A percentile compares a stretch with the other conserved stretches of the same genome.
phyloP scores from a whole-genome alignment of 2,329 filamentous ascomycete species.

The Alternaria postmessia region DNA sequence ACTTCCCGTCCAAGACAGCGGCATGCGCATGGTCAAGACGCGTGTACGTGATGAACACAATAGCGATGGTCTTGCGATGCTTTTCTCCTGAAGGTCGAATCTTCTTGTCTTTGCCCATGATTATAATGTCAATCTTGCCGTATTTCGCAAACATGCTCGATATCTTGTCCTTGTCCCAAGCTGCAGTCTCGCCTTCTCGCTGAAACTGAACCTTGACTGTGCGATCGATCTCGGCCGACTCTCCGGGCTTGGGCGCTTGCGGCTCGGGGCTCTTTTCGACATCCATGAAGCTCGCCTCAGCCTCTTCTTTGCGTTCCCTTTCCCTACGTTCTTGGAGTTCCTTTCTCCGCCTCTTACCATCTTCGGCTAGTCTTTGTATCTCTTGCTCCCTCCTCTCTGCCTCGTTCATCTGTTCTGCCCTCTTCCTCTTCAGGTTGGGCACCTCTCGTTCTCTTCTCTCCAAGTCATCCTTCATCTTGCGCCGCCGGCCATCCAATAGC shows the following conservation, averaged over 20 bases:
- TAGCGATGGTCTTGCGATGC: slow-evolving; percentile 61
- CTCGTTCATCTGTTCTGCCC: slow-evolving; percentile 54
- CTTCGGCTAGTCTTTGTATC: slow-evolving; percentile 56
- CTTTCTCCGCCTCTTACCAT: slow-evolving; percentile 62
- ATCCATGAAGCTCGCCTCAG: slow-evolving; percentile 47
- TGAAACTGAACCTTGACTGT: slow-evolving; percentile 66
- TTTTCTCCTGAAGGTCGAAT: slow-evolving; percentile 57
- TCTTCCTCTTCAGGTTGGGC: slow-evolving; percentile 52
- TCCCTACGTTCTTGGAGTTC: slow-evolving; percentile 63
- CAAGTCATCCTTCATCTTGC: slow-evolving; percentile 85
- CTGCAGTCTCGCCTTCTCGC: slow-evolving; percentile 54
- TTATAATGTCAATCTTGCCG: slow-evolving; percentile 64
- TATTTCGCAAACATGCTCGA: slow-evolving; percentile 60
- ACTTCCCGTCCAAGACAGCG: slow-evolving; percentile 61
- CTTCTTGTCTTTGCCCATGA: slow-evolving; percentile 66
- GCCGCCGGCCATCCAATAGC: slow-evolving; percentile 74
- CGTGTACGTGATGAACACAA: slow-evolving; percentile 64
- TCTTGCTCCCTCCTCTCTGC: slow-evolving; percentile 68
- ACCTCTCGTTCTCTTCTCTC: slow-evolving; percentile 74
- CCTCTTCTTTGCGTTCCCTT: slow-evolving; percentile 61
- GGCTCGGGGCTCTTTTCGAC: slow-evolving; percentile 44
- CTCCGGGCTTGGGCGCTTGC: slow-evolving; percentile 31
- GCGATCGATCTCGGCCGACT: slow-evolving; percentile 62
- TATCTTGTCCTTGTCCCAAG: slow-evolving; percentile 59
- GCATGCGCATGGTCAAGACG: slow-evolving; percentile 67